Percentiles rank a stretch among this genome's conserved stretches.
Evolutionary conservation across 179 eudicot genomes (phyloP).

Genomic region (Beta lomatogona): DNA sequence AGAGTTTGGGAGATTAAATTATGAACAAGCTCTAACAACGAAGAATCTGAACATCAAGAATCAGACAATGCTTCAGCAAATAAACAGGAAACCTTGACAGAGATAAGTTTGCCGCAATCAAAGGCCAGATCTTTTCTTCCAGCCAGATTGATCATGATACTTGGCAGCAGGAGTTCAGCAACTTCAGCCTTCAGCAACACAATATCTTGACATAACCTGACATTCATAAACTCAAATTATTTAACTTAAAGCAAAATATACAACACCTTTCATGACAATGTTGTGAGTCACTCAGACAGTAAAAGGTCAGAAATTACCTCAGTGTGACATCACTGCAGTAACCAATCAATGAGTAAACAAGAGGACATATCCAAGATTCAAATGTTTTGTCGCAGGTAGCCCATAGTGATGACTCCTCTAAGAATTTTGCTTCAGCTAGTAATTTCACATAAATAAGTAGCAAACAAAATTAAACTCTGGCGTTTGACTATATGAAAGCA

Average conservation of each 20-base stretch:
- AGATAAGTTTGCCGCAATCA: slow-evolving; percentile 74
- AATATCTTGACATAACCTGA: slow-evolving; percentile 93
- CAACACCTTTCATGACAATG: slow-evolving; percentile 1
- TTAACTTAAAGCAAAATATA: slow-evolving; percentile 5
- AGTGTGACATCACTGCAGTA: slow-evolving; percentile 75
- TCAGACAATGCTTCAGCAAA: slow-evolving; percentile 1
- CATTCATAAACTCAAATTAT: slow-evolving; percentile 17
- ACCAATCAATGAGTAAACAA: slow-evolving; percentile 74
- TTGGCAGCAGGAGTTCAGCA: slow-evolving; percentile 86
- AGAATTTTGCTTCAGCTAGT: slow-evolving; percentile 75
- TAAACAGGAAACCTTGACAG: slow-evolving; percentile 59
- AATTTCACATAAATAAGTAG: slow-evolving; percentile 12
- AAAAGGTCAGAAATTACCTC: slow-evolving; percentile 48
- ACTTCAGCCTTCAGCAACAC: slow-evolving; percentile 85
- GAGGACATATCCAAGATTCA: slow-evolving; percentile 90
- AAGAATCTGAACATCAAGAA: neutral
- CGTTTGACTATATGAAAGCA: neutral
- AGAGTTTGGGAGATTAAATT: neutral
- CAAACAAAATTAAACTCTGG: neutral
- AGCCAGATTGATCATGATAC: slow-evolving; percentile 73
- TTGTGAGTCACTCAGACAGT: neutral
- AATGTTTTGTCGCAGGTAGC: slow-evolving; percentile 66
- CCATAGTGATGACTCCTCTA: slow-evolving; percentile 79
- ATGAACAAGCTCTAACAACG: slow-evolving; percentile 2
- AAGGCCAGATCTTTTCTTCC: slow-evolving; percentile 60